Percentiles rank a stretch among this genome's conserved stretches.
These are phyloP conservation scores for Cenchrus fungigraminus DNA, from an alignment of 176 grass and related monocot species.

Conservation along the genomic window DNA sequence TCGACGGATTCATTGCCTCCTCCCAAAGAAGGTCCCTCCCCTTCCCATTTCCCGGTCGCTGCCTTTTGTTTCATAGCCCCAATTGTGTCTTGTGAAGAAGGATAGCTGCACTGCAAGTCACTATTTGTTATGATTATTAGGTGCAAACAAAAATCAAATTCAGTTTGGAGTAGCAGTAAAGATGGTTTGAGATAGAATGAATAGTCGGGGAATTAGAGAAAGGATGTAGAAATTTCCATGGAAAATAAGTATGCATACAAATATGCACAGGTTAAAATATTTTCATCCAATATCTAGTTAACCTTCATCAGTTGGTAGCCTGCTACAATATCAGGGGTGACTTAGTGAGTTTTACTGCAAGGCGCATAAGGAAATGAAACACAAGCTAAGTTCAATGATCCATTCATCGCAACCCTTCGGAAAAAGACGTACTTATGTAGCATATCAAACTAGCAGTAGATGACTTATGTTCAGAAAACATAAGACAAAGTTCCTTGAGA, in stretches of 20 bases:
- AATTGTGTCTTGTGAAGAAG: not conserved
- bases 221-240: not conserved
- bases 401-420: not conserved
- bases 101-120: not conserved
- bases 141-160: not conserved
- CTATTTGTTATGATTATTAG: not conserved
- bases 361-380: not conserved
- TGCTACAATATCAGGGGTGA: too few relatives aligned
- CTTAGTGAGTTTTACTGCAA: too few relatives aligned
- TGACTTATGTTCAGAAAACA: not conserved
- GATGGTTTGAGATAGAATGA: too few relatives aligned
- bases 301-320: not conserved
- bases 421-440: not conserved
- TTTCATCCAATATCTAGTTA: not conserved
- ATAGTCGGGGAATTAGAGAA: too few relatives aligned
- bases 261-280: not conserved
- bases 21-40: constrained; percentile 65
- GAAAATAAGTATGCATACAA: not conserved
- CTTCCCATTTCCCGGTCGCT: not conserved
- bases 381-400: not conserved
- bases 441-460: not conserved
- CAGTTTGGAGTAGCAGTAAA: not conserved
- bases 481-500: not conserved
- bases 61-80: not conserved
- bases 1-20: constrained; percentile 83